These are phyloP conservation scores for Tremella mesenterica DNA, from an alignment of 768 basidiomycete species.

Conservation along the genomic window DNA sequence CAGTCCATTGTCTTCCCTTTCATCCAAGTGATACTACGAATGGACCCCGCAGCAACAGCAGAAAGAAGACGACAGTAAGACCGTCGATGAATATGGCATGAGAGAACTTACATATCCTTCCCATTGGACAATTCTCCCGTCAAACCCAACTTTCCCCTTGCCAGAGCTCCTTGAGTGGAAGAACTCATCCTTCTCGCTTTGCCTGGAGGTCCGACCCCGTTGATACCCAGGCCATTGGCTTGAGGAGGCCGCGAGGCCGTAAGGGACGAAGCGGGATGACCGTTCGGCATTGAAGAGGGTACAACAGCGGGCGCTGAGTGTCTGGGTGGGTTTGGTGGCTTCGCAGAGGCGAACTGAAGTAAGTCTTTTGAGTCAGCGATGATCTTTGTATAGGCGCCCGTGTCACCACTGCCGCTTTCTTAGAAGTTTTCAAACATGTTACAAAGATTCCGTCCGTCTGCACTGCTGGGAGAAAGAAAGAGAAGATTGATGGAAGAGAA, in stretches of 20 bases:
- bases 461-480: too few species aligned
- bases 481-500: too few species aligned
- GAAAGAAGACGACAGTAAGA: background rate
- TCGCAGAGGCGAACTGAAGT: slow-evolving; percentile 23
- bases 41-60: too few species aligned
- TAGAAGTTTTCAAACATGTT: too few species aligned
- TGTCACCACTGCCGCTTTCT: too few species aligned
- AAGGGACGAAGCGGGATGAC: slow-evolving; percentile 20
- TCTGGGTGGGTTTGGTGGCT: background rate
- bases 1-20: background rate
- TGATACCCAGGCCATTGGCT: background rate
- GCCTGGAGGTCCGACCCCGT: slow-evolving; percentile 8
- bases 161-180: slow-evolving; percentile 33
- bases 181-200: slow-evolving; percentile 35
- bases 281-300: slow-evolving; percentile 25
- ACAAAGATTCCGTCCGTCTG: too few species aligned
- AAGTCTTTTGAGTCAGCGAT: slow-evolving; percentile 19
- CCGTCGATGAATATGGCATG: background rate
- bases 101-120: slow-evolving; percentile 24
- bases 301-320: slow-evolving; percentile 11
- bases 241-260: slow-evolving; percentile 29
- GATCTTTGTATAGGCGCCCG: too few species aligned
- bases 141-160: slow-evolving; percentile 32
- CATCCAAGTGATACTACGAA: background rate
- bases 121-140: slow-evolving; percentile 16